A percentile compares a stretch with the other conserved stretches of the same genome.
Evolutionary conservation across 805 yeast genomes (phyloP).

Genomic region (Candida ovalis): DNA sequence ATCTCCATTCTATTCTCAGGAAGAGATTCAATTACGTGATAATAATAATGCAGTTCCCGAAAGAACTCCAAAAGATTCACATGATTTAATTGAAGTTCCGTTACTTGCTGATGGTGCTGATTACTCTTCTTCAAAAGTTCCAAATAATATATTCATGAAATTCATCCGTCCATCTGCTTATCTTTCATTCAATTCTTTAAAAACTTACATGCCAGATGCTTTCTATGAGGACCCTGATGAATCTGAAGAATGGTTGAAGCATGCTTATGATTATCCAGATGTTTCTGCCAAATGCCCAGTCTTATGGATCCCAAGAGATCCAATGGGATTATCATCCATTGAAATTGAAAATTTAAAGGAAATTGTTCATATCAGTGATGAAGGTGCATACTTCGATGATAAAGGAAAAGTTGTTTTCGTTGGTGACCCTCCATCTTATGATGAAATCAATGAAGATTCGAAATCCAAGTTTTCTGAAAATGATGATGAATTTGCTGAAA

Average conservation of each 20-base stretch:
- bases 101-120: conserved; percentile 66
- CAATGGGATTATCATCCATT: conserved; percentile 69
- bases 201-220: conserved; percentile 54
- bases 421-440: conserved; percentile 47
- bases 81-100: conserved; percentile 38
- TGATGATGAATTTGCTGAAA: not conserved
- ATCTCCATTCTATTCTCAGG: conserved; percentile 19
- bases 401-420: conserved; percentile 45
- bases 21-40: conserved; percentile 5
- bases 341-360: conserved; percentile 55
- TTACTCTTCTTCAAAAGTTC: conserved; percentile 22
- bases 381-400: conserved; percentile 55
- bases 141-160: conserved; percentile 31
- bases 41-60: not conserved
- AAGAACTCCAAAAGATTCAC: not conserved
- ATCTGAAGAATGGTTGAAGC: conserved; percentile 43
- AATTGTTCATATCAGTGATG: conserved; percentile 62
- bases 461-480: not conserved
- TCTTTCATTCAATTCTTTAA: conserved; percentile 44
- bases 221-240: conserved; percentile 45
- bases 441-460: not conserved
- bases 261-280: conserved; percentile 77
- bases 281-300: conserved; percentile 63
- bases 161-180: conserved; percentile 55
- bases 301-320: conserved; percentile 93